phyloP scores from a whole-genome alignment of 163 green algal species.

The Scenedesmus sp. region DNA sequence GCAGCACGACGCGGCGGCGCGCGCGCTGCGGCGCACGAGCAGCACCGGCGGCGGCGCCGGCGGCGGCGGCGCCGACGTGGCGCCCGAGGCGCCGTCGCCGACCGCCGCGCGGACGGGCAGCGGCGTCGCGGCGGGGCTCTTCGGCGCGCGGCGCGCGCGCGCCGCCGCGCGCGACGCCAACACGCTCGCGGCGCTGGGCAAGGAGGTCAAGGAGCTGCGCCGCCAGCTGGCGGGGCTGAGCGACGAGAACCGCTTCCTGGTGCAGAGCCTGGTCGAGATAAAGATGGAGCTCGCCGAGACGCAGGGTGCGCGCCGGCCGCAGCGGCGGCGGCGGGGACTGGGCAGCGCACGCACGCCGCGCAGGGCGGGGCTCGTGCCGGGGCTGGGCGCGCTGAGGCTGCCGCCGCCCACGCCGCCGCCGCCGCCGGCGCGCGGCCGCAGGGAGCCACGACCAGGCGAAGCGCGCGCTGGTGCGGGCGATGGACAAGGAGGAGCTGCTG shows the following conservation, averaged over 20 bases:
- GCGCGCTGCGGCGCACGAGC: not conserved
- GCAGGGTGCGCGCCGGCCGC: slow-evolving; percentile 40
- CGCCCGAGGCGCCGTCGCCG: not conserved
- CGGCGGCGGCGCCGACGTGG: not conserved
- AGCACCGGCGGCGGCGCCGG: slow-evolving; percentile 9
- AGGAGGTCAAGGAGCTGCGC: slow-evolving; percentile 18
- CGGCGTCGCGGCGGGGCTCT: slow-evolving; percentile 3
- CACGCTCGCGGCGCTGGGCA: slow-evolving; percentile 1
- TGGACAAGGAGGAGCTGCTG: slow-evolving; percentile 35
- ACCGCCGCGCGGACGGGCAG: not conserved
- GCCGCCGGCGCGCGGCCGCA: not conserved
- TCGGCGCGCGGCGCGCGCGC: slow-evolving; percentile 4
- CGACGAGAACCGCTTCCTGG: slow-evolving; percentile 45
- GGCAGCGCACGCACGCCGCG: no score
- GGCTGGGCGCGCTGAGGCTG: not conserved
- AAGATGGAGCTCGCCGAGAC: slow-evolving; percentile 50
- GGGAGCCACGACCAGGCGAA: slow-evolving; percentile 39
- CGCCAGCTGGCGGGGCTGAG: slow-evolving; percentile 18
- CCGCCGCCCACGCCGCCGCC: not conserved
- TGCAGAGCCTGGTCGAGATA: slow-evolving; percentile 41
- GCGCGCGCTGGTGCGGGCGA: slow-evolving; percentile 42
- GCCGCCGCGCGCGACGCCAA: slow-evolving; percentile 8
- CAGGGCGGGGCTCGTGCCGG: no score
- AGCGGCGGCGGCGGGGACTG: no score
- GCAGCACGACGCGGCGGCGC: slow-evolving; percentile 9